Evolutionary conservation across 1,284 basidiomycete genomes (phyloP).

Genomic region (Melampsora americana): DNA sequence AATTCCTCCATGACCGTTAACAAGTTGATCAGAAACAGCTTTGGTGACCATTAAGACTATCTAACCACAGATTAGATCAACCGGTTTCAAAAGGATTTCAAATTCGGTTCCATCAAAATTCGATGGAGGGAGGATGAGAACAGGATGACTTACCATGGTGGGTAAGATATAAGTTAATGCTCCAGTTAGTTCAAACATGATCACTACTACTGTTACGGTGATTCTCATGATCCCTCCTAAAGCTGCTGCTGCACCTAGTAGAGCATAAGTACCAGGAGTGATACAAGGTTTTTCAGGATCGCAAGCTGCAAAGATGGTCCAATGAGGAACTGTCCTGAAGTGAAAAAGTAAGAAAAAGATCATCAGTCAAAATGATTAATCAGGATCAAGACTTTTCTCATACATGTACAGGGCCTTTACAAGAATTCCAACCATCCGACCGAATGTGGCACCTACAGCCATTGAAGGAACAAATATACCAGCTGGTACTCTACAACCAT

Average conservation of each 20-base stretch:
- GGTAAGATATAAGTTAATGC: conserved; percentile 96
- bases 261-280: conserved; percentile 95
- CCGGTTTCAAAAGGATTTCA: no score
- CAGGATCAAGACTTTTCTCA: conserved; percentile 49
- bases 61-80: no score
- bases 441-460: conserved; percentile 94
- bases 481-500: conserved; percentile 93
- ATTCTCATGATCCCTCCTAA: conserved; percentile 94
- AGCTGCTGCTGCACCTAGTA: conserved; percentile 90
- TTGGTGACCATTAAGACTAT: conserved; percentile 95
- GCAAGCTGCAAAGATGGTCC: conserved; percentile 84
- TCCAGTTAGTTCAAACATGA: conserved; percentile 99
- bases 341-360: conserved; percentile 7
- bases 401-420: conserved; percentile 87
- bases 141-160: conserved; percentile 71
- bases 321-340: conserved; percentile 71
- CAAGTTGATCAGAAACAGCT: conserved; percentile 88
- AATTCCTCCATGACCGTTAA: conserved; percentile 75
- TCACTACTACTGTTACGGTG: conserved; percentile 95
- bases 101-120: no score
- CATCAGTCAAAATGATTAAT: conserved; percentile 16
- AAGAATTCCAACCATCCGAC: conserved; percentile 89
- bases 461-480: conserved; percentile 98
- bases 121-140: conserved; percentile 3
- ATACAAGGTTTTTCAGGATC: conserved; percentile 91